These are phyloP conservation scores for Leccinum subgranulosum DNA, from an alignment of 768 basidiomycete genomes.

Conservation along the genomic window DNA sequence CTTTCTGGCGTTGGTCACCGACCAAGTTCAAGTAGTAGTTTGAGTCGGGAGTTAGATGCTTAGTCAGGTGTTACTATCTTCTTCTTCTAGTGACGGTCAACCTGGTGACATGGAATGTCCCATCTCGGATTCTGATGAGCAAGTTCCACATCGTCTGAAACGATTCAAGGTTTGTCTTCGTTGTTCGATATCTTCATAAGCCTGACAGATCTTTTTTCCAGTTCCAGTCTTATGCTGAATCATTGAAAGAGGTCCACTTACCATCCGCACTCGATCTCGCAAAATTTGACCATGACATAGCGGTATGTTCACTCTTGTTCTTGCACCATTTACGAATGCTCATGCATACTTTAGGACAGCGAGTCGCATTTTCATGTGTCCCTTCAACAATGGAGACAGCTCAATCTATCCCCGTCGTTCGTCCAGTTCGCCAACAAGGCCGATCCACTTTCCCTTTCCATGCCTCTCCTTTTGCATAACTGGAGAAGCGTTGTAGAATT, in stretches of 20 bases:
- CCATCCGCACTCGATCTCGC: conserved; percentile 59
- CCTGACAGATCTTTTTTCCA: conserved; percentile 23
- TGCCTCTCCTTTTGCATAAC: conserved; percentile 80
- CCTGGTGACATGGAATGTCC: background rate
- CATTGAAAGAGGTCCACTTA: conserved; percentile 67
- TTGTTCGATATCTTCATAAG: background rate
- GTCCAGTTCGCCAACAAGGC: conserved; percentile 63
- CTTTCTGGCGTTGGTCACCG: no score
- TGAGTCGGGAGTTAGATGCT: no score
- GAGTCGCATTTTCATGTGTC: conserved; percentile 77
- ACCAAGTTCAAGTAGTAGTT: no score
- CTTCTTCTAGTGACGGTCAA: background rate
- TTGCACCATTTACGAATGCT: background rate
- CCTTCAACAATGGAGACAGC: conserved; percentile 71
- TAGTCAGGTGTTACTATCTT: background rate
- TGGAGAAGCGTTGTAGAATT: conserved; percentile 64
- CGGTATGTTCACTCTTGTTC: conserved; percentile 30
- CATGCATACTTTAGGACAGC: conserved; percentile 50
- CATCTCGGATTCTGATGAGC: conserved; percentile 16
- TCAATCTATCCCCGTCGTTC: conserved; percentile 77
- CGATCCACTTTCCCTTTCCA: conserved; percentile 61
- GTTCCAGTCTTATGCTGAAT: conserved; percentile 72
- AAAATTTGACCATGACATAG: conserved; percentile 59
- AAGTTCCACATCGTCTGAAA: conserved; percentile 37
- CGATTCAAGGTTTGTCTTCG: conserved; percentile 45